phyloP scores from a whole-genome alignment of 78 protist species.

The Cyanophora paradoxa region DNA sequence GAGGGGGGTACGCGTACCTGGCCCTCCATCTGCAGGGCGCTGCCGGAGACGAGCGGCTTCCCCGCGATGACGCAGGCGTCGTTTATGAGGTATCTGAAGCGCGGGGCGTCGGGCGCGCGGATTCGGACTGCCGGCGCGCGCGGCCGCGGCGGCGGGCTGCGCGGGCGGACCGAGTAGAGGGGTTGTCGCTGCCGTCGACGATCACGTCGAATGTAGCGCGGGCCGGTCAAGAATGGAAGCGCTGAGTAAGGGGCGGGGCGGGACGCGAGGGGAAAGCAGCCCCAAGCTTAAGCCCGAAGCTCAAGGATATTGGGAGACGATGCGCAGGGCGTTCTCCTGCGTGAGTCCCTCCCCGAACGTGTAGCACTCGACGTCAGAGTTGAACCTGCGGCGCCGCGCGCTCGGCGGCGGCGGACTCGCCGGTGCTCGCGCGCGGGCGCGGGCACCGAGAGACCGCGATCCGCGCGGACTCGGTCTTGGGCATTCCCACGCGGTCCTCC shows the following conservation, averaged over 20 bases:
- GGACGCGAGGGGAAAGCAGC: no score
- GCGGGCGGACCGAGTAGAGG: conserved; percentile 53
- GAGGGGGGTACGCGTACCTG: conserved; percentile 38
- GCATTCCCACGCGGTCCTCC: conserved; percentile 3
- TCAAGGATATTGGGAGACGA: conserved; percentile 17
- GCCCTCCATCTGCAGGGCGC: conserved; percentile 75
- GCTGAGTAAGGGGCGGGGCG: no score
- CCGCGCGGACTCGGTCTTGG: conserved; percentile 55
- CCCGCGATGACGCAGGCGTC: conserved; percentile 54
- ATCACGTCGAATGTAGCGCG: conserved; percentile 69
- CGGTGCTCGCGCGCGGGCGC: not conserved
- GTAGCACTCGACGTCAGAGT: not conserved
- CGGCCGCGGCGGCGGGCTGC: no score
- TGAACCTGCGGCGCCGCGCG: not conserved
- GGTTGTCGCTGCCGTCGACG: conserved; percentile 76
- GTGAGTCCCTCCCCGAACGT: conserved; percentile 10
- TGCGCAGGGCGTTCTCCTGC: conserved; percentile 45
- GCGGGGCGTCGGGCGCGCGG: no score
- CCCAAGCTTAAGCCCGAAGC: no score
- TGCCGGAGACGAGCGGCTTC: conserved; percentile 75
- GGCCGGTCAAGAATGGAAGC: no score
- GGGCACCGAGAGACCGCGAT: conserved; percentile 8
- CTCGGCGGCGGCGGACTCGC: not conserved
- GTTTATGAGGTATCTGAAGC: conserved; percentile 12
- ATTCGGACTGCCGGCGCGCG: no score